Evolutionary conservation across 441 rosid species (phyloP).

Genomic region (Codiaeum variegatum): DNA sequence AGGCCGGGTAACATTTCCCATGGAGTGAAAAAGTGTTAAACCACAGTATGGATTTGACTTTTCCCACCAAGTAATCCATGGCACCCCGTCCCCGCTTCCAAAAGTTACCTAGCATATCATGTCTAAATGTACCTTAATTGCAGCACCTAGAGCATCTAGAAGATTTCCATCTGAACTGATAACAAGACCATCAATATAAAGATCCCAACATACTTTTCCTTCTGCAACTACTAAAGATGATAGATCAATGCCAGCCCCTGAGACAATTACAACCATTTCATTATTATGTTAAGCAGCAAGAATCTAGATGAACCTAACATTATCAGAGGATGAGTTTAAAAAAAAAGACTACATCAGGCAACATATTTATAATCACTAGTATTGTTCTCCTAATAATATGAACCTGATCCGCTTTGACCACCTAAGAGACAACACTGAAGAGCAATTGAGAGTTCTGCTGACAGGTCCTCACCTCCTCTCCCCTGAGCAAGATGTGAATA

Average conservation of each 20-base stretch:
- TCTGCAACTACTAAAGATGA: conserved; percentile 68
- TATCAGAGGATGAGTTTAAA: background rate
- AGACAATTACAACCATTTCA: conserved; percentile 14
- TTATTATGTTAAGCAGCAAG: conserved; percentile 7
- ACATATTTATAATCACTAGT: background rate
- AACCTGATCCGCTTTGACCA: conserved; percentile 85
- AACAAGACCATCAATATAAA: conserved; percentile 76
- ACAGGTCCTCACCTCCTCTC: conserved; percentile 84
- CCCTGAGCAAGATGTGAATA: conserved; percentile 42
- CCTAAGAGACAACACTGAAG: conserved; percentile 79
- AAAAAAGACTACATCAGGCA: background rate
- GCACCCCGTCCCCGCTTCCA: too few species aligned
- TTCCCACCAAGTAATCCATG: background rate
- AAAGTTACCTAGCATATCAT: background rate
- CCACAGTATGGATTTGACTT: background rate
- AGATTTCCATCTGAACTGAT: conserved; percentile 83
- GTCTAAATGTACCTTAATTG: conserved; percentile 53
- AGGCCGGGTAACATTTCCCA: background rate
- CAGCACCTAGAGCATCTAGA: conserved; percentile 76
- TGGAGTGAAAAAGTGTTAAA: background rate
- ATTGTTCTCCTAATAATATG: conserved; percentile 4
- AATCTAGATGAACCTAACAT: background rate
- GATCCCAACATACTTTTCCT: conserved; percentile 91
- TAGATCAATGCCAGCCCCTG: conserved; percentile 78
- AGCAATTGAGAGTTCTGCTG: conserved; percentile 65